Percentiles rank a stretch among this genome's conserved stretches.
phyloP scores from a whole-genome alignment of 2,329 filamentous ascomycete species.

The Colletotrichum noveboracense region DNA sequence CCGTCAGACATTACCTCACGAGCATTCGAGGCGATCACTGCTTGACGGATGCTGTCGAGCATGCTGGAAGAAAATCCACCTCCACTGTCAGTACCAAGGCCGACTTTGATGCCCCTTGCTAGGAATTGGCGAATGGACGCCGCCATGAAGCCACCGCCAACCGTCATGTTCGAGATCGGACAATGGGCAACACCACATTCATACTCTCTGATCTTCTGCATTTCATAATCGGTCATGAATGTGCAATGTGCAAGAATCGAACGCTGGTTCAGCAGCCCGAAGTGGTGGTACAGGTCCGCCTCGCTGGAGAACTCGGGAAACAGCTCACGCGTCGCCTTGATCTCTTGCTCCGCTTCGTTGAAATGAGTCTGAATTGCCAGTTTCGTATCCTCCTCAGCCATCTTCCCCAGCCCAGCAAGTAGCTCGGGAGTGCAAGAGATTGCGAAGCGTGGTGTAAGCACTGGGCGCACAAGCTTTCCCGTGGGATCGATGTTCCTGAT shows the following conservation, averaged over 20 bases:
- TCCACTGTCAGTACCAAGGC: constrained; percentile 68
- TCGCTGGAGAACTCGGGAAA: constrained; percentile 63
- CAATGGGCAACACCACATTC: constrained; percentile 68
- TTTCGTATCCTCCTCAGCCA: constrained; percentile 51
- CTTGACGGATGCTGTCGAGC: constrained; percentile 62
- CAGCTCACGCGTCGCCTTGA: constrained; percentile 55
- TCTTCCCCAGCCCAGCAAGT: constrained; percentile 58
- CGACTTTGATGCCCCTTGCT: constrained; percentile 64
- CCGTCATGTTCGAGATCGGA: constrained; percentile 68
- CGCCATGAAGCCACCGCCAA: constrained; percentile 66
- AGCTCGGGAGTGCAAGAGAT: constrained; percentile 63
- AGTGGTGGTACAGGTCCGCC: constrained; percentile 63
- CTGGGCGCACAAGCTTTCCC: constrained; percentile 48
- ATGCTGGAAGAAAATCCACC: constrained; percentile 68
- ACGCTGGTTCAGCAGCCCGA: constrained; percentile 56
- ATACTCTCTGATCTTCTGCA: constrained; percentile 47
- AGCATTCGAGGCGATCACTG: constrained; percentile 60
- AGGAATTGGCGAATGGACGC: constrained; percentile 65
- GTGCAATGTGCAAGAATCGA: constrained; percentile 73
- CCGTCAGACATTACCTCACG: constrained; percentile 45
- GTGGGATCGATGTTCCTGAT: constrained; percentile 50
- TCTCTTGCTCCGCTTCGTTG: constrained; percentile 68
- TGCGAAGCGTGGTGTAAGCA: constrained; percentile 66
- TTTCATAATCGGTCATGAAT: constrained; percentile 63
- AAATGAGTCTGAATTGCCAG: constrained; percentile 71